Base-by-base conservation (phyloP, 345 rosid species). In the Salix brachista region DNA sequence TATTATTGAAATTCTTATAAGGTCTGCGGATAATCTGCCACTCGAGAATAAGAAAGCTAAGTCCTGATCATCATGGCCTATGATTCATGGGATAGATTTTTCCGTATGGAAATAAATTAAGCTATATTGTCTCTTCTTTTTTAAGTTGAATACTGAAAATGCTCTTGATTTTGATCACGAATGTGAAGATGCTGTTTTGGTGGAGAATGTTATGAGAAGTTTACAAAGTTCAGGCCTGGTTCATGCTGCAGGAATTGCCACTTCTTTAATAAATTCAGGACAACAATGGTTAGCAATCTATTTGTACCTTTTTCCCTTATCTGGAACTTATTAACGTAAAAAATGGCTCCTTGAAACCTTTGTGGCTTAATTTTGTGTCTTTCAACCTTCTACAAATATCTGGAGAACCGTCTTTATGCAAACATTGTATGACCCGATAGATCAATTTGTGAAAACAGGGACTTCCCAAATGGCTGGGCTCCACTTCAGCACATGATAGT, bases 391-490 rank as follows among this genome's bases (percentile, higher is more conserved):
- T n/a, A 58, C 25, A 58, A 25, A 58, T 58, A 11, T 23, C 3
- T 23, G 62, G 62, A 58, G 11, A 58, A 58, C 62, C 4, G 62
- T 9, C 60, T 54, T 9, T n/a, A 58, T 58, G 26, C 11, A 23
- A 58, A 58, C 23, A n/a, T 10, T 58, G 39, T 13, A 12, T 21
- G 52, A 56, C 17, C 16, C 8, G 25, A 44, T 28, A 28, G 8
- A 30, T 32, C 34, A 32, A 73, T 28, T 54, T 64, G 23, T 34
- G 25, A 61, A 25, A 75, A 67, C 83, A 96, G 98, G 98, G 99
- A 96, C 81, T 91, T 71, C 79, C 98, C 97, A 16, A 96, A 92
- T 41, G 98, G 98, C 48, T 96, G 98, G 99, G 91, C 98, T 2
- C 97, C 99, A 6, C 84, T 90, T 32, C 97, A 96, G 56, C 98